Evolutionary conservation across 2,329 filamentous ascomycete species (phyloP).

Genomic region (Metarhizium album): DNA sequence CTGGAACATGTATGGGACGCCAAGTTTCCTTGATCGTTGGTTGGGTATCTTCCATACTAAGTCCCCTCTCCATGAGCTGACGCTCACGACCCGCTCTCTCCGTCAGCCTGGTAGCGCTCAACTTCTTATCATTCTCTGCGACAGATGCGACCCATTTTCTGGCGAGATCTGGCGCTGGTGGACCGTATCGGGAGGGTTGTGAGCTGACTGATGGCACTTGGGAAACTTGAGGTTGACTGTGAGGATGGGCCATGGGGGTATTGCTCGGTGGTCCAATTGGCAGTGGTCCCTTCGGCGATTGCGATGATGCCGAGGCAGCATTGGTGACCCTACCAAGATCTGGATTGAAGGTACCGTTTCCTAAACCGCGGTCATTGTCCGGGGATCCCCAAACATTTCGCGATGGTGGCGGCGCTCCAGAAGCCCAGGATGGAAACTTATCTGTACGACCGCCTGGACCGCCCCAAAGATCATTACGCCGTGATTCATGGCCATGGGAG

Average conservation of each 20-base stretch:
- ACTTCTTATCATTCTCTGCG: slow-evolving; percentile 35
- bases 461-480: slow-evolving; percentile 27
- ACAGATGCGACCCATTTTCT: slow-evolving; percentile 34
- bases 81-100: slow-evolving; percentile 32
- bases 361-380: slow-evolving; percentile 59
- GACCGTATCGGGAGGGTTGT: slow-evolving; percentile 18
- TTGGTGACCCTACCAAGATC: slow-evolving; percentile 42
- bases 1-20: slow-evolving; percentile 32
- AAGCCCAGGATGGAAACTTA: slow-evolving; percentile 39
- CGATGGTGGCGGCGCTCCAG: slow-evolving; percentile 30
- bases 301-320: slow-evolving; percentile 21
- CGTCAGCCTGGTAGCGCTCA: slow-evolving; percentile 27
- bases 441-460: slow-evolving; percentile 31
- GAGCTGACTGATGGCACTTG: slow-evolving; percentile 17
- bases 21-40: slow-evolving; percentile 43
- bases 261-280: slow-evolving; percentile 31
- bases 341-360: slow-evolving; percentile 66
- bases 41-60: slow-evolving; percentile 33
- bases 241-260: not conserved
- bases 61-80: slow-evolving; percentile 32
- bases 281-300: slow-evolving; percentile 29
- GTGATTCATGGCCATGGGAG: slow-evolving; percentile 23
- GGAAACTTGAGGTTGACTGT: slow-evolving; percentile 17
- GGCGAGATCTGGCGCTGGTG: slow-evolving; percentile 21
- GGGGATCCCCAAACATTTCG: slow-evolving; percentile 67